phyloP scores from a whole-genome alignment of 2,329 filamentous ascomycete genomes.

The Calycina herbarum region DNA sequence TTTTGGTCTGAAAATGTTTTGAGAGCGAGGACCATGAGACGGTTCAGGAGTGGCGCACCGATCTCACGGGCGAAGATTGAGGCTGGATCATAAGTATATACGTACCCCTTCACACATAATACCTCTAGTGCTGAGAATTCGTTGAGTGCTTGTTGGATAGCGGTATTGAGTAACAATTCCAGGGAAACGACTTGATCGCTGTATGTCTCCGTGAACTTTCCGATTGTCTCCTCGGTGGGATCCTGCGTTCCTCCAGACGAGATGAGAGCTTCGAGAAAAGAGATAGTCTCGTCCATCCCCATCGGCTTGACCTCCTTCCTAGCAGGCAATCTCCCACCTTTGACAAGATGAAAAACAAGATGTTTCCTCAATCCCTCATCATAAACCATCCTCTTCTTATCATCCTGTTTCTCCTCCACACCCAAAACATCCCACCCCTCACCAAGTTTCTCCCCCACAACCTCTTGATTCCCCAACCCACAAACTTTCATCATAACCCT shows the following conservation, averaged over 20 bases:
- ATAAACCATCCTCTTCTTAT: constrained; percentile 20
- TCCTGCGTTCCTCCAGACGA: neutral
- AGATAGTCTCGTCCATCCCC: constrained; percentile 11
- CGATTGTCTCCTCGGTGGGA: constrained; percentile 9
- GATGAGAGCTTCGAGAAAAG: constrained; percentile 11
- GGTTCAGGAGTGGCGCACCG: constrained; percentile 26
- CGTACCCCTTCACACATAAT: constrained; percentile 30
- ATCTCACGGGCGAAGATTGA: constrained; percentile 32
- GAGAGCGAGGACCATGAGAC: constrained; percentile 27
- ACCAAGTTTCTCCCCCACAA: constrained; percentile 20
- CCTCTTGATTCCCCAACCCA: constrained; percentile 15
- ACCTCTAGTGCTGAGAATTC: constrained; percentile 32
- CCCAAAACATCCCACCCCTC: constrained; percentile 19
- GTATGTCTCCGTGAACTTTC: constrained; percentile 18
- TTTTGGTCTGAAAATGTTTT: constrained; percentile 23
- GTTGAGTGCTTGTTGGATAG: constrained; percentile 29
- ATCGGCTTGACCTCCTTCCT: constrained; percentile 13
- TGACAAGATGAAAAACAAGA: constrained; percentile 30
- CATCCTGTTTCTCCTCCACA: constrained; percentile 25
- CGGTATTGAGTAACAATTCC: constrained; percentile 30
- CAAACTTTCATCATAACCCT: constrained; percentile 31
- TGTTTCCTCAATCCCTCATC: constrained; percentile 25
- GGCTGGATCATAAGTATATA: constrained; percentile 33
- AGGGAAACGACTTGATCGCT: constrained; percentile 24
- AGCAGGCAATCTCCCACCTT: constrained; percentile 17